Evolutionary conservation across 305 asterid species (phyloP).

Genomic region (Fraxinus angustifolia): DNA sequence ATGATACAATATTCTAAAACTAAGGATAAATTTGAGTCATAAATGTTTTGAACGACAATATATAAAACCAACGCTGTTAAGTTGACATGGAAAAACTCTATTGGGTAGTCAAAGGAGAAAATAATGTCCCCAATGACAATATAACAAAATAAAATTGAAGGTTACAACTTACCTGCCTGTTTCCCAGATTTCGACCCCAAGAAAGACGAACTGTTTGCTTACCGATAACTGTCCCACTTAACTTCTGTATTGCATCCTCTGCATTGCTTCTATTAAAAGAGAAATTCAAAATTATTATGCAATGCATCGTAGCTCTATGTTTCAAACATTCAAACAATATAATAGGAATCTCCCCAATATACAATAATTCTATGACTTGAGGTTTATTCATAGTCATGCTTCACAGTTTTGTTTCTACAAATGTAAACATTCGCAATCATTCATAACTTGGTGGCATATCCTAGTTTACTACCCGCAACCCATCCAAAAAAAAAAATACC

Average conservation of each 20-base stretch:
- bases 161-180: slow-evolving; percentile 55
- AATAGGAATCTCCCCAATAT: not conserved
- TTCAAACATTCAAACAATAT: not conserved
- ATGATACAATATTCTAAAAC: not conserved
- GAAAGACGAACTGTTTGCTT: slow-evolving; percentile 90
- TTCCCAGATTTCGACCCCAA: slow-evolving; percentile 82
- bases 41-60: not conserved
- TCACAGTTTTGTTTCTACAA: not conserved
- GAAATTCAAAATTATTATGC: slow-evolving; percentile 6
- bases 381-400: not conserved
- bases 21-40: not conserved
- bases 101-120: not conserved
- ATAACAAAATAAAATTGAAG: slow-evolving; percentile 3
- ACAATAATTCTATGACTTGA: not conserved
- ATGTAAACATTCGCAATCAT: not conserved
- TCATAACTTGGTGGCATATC: not conserved
- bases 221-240: slow-evolving; percentile 73
- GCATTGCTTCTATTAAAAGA: slow-evolving; percentile 58
- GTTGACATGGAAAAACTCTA: not conserved
- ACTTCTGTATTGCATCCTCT: slow-evolving; percentile 78
- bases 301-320: not conserved
- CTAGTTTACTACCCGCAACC: not conserved
- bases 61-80: not conserved
- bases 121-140: not conserved
- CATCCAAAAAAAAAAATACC: not conserved